phyloP scores from a whole-genome alignment of 2,329 filamentous ascomycete species.

The Nemania abortiva region DNA sequence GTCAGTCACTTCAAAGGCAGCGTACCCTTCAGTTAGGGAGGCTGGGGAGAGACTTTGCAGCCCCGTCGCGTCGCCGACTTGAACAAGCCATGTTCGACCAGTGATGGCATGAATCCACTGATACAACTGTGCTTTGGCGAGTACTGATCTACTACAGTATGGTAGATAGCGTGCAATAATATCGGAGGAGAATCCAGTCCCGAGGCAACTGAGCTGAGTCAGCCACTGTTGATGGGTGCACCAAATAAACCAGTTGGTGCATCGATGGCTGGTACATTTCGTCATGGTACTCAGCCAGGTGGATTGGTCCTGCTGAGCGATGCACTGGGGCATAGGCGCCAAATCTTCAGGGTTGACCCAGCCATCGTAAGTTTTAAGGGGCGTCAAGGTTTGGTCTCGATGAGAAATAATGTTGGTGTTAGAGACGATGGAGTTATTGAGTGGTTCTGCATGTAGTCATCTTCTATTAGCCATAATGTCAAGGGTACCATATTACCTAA shows the following conservation, averaged over 20 bases:
- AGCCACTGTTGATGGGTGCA: slow-evolving; percentile 26
- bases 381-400: slow-evolving; percentile 13
- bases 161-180: slow-evolving; percentile 20
- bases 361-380: slow-evolving; percentile 16
- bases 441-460: slow-evolving; percentile 6
- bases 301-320: slow-evolving; percentile 31
- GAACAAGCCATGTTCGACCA: slow-evolving; percentile 27
- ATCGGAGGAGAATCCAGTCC: slow-evolving; percentile 12
- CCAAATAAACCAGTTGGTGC: slow-evolving; percentile 18
- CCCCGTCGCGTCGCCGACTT: slow-evolving; percentile 19
- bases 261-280: slow-evolving; percentile 28
- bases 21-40: slow-evolving; percentile 22
- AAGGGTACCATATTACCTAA: slow-evolving; percentile 5
- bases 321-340: slow-evolving; percentile 29
- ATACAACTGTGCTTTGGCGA: slow-evolving; percentile 30
- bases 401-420: slow-evolving; percentile 3
- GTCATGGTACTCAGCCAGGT: slow-evolving; percentile 28
- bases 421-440: slow-evolving; percentile 12
- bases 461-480: slow-evolving; percentile 5
- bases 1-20: slow-evolving; percentile 4
- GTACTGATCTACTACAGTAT: slow-evolving; percentile 26
- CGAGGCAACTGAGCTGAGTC: slow-evolving; percentile 28
- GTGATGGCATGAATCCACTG: slow-evolving; percentile 23
- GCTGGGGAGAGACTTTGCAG: slow-evolving; percentile 25
- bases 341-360: slow-evolving; percentile 33